A percentile compares a stretch with the other conserved stretches of the same genome.
Conservation (phyloP, 1,139 yeast species). For the Taphrina sp. region DNA sequence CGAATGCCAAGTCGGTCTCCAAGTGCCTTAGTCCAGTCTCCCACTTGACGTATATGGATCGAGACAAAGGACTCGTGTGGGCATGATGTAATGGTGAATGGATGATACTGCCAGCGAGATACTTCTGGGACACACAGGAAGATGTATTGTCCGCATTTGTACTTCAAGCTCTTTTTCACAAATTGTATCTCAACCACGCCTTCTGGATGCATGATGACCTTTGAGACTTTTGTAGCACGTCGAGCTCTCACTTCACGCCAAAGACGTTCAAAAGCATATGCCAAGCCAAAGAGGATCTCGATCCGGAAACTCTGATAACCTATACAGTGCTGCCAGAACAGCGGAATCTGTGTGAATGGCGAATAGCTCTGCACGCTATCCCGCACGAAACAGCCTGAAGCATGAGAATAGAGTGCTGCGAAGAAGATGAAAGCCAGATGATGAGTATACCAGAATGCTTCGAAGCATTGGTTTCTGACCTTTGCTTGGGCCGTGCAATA, state of each 20-base stretch:
- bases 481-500: constrained; percentile 2
- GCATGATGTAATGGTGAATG: constrained; percentile 29
- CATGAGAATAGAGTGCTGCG: constrained; percentile 14
- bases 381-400: constrained; percentile 25
- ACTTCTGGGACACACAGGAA: constrained; percentile 15
- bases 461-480: constrained; percentile 13
- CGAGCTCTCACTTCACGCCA: constrained; percentile 6
- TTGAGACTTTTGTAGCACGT: constrained; percentile 3
- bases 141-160: constrained; percentile 28
- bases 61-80: constrained; percentile 11
- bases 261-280: constrained; percentile 14
- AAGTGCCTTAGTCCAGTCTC: constrained; percentile 10
- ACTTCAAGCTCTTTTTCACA: constrained; percentile 2
- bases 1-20: constrained; percentile 13
- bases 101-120: constrained; percentile 28
- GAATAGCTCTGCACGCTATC: constrained; percentile 1
- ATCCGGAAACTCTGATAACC: constrained; percentile 17
- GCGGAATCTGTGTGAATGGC: constrained; percentile 1
- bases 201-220: constrained; percentile 10
- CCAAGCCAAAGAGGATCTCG: background rate
- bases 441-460: constrained; percentile 18
- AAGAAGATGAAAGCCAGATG: constrained; percentile 11
- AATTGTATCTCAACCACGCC: constrained; percentile 21
- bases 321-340: constrained; percentile 21
- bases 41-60: constrained; percentile 16